Base-by-base conservation (phyloP, 257 asterid genomes). In the Cynanchum wilfordii region DNA sequence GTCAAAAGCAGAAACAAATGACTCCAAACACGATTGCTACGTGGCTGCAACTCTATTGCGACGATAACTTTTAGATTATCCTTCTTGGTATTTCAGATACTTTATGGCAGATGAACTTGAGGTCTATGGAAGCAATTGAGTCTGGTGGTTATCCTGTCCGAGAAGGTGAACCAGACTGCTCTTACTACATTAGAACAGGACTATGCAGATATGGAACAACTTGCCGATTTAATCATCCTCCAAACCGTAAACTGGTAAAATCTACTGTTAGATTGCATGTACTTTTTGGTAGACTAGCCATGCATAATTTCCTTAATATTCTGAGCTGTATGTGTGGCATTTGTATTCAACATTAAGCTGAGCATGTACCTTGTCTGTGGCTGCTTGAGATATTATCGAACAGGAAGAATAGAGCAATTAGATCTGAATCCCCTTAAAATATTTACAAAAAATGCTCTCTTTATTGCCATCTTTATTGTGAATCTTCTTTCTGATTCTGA, bases 141-240 rank as follows among this genome's bases (percentile, higher is more conserved):
- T 81, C 86, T n/a, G 89, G 85, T 74, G 83, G 82, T 74, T 90
- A 86, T 79, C 98, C 97, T 13, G 88, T 90, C 70, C 96, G 93
- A 78, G 97, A 92, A 77, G 95, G 91, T 63, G 96, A 88, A 87
- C 87, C 88, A 19, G 93, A 92, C 82, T 92, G 96, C 83, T 85
- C 97, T 25, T 87, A 90, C 84, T 90, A 90, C 78, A 89, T 90
- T 80, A 89, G 91, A 75, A 92, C 98, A 71, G 97, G 97, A 65
- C 87, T 86, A 24, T 92, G 98, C 84, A 86, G 97, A 84, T 93
- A 86, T 82, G 97, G 98, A 75, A 80, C 88, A 56, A 82, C 95
- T 45, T 92, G 98, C 83, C 86, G 96, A 66, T 92, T 92, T 75
- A 92, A 90, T 77, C 98, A 92, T 85, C 97, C 98, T 66, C 86